Conservation (phyloP, 2,329 filamentous ascomycete genomes). For the Diaporthe destruens region DNA sequence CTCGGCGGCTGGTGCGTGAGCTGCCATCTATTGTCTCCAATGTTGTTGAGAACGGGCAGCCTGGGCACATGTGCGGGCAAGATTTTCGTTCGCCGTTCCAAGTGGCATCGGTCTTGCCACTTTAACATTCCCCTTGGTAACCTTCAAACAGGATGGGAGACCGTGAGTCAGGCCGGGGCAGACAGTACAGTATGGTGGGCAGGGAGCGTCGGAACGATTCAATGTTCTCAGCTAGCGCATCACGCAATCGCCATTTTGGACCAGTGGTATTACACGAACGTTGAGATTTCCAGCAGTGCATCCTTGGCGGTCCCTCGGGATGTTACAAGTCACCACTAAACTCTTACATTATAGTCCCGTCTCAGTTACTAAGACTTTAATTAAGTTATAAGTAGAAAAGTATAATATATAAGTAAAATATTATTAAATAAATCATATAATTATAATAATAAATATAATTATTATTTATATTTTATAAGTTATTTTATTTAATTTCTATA, state of each 20-base stretch:
- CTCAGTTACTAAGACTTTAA: too few relatives aligned
- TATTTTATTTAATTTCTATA: too few relatives aligned
- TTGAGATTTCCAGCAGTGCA: background rate
- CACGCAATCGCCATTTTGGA: conserved; percentile 4
- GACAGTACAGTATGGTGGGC: background rate
- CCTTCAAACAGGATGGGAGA: background rate
- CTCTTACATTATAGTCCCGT: too few relatives aligned
- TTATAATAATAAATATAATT: too few relatives aligned
- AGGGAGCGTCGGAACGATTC: too few relatives aligned
- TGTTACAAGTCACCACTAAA: too few relatives aligned
- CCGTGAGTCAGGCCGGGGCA: conserved; percentile 6
- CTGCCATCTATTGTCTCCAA: background rate
- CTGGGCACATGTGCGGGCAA: too few relatives aligned
- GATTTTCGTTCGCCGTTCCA: too few relatives aligned
- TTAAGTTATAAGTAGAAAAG: too few relatives aligned
- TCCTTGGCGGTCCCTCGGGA: background rate
- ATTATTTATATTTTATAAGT: too few relatives aligned
- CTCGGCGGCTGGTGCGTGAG: background rate
- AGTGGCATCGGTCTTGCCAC: background rate
- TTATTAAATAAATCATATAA: too few relatives aligned
- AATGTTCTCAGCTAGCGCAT: conserved; percentile 8
- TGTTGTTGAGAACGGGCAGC: background rate
- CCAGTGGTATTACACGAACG: conserved; percentile 14
- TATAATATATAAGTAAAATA: too few relatives aligned
- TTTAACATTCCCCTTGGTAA: background rate